Percentiles rank a stretch among this genome's conserved stretches.
Conservation (phyloP, 192 early-diverging fungal genomes). For the Chytriomyces sp. region DNA sequence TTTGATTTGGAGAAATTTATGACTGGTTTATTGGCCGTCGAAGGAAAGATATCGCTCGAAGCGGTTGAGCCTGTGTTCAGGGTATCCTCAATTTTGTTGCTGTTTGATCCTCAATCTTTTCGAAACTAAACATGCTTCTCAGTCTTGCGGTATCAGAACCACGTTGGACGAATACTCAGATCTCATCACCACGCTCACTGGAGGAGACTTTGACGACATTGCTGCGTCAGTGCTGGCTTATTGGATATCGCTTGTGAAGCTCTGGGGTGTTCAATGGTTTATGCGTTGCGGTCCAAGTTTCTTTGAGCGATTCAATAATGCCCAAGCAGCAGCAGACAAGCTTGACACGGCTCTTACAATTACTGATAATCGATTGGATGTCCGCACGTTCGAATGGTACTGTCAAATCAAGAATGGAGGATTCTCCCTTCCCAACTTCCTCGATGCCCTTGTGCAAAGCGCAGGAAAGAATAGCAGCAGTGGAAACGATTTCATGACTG, state of each 20-base stretch:
- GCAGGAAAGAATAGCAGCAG: background rate
- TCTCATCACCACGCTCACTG: conserved; percentile 18
- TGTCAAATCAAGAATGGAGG: conserved; percentile 20
- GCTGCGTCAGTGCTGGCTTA: conserved; percentile 2
- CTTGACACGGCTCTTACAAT: conserved; percentile 8
- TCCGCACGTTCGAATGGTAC: conserved; percentile 31
- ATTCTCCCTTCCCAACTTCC: conserved; percentile 10
- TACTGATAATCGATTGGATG: conserved; percentile 13
- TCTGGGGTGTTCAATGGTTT: conserved; percentile 35
- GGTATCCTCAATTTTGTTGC: background rate
- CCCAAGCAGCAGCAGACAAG: background rate
- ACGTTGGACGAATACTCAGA: conserved; percentile 24
- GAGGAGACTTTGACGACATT: conserved; percentile 29
- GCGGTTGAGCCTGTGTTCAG: conserved; percentile 14
- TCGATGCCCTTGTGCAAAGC: background rate
- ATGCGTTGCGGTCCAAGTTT: conserved; percentile 7
- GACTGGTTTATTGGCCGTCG: conserved; percentile 7
- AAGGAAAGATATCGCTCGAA: conserved; percentile 13
- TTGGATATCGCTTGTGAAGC: conserved; percentile 20
- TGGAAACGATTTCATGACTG: background rate
- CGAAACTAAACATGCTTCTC: background rate
- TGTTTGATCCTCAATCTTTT: background rate
- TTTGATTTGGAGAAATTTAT: conserved; percentile 31
- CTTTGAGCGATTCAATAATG: conserved; percentile 13
- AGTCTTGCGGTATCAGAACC: conserved; percentile 21